Evolutionary conservation across 163 green algal genomes (phyloP), one percentile per base, ranked within the genome.

Genomic region (Volvox carteri): DNA sequence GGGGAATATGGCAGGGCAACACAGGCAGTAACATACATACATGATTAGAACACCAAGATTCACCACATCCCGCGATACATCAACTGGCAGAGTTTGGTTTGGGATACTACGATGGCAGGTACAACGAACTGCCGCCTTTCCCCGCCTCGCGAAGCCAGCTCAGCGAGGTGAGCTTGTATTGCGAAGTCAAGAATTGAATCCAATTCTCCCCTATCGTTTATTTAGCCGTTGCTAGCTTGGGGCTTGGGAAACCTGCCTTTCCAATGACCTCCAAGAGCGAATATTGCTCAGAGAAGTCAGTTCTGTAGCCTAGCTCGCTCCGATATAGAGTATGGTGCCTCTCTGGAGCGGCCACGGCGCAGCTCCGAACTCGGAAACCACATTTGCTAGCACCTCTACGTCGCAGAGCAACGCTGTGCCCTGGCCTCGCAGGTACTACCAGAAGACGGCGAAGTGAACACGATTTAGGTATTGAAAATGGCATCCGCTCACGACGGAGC

Each of bases 281-380:
- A 25, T 75, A 86, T 19, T 86, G 78, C 39, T 56, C 39, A 4
- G 39, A 37, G 12, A 86, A 86, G 39, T 86, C 78, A 0, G 78
- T 74, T 9, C 56, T 74, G 25, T 46, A 86, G 7, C 78, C 78
- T 6, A 86, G 39, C 25, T 86, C 78, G n/a, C 78, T 84, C 48
- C 48, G 25, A 56, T 41, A 84, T 23, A 84, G 7, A 23, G 44
- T 44, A 42, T 37, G 39, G 46, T 85, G 78, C 9, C 78, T 60
- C 78, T 86, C 78, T 41, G 78, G 78, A 0, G 78, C 56, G 1
- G 78, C 58, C 33, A 86, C 56, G 39, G 78, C 78, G 41, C 78
- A 86, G 39, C 58, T 56, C n/a, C 44, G 73, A 23, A 80, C 73
- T 11, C 46, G 30, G 21, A 80, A 6, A 42, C 70, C 39, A 21